These are phyloP conservation scores for Claviceps digitariae DNA, from an alignment of 2,329 filamentous ascomycete species.

Conservation along the genomic window DNA sequence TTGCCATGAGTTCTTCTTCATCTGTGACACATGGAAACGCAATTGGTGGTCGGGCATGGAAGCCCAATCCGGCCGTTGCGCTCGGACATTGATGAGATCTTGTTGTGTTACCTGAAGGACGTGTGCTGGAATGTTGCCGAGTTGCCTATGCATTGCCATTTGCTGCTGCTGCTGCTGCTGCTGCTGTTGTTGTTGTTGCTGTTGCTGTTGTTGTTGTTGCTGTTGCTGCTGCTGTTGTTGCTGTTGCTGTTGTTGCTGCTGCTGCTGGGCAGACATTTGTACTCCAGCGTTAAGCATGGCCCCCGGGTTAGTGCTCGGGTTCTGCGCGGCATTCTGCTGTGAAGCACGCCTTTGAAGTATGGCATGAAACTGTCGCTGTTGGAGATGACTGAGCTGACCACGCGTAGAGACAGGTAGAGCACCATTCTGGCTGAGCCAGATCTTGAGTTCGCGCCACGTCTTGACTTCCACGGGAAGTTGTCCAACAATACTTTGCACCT, in stretches of 20 bases:
- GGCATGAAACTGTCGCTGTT: constrained; percentile 27
- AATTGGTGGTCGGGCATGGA: constrained; percentile 22
- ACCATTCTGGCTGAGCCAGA: constrained; percentile 26
- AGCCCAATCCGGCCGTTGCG: constrained; percentile 12
- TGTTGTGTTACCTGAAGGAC: constrained; percentile 20
- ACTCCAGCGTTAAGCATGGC: constrained; percentile 12
- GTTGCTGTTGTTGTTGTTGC: not conserved
- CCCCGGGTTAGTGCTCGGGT: constrained; percentile 13
- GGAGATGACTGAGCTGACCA: constrained; percentile 20
- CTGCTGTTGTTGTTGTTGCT: not conserved
- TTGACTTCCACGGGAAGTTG: constrained; percentile 29
- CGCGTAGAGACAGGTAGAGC: constrained; percentile 18
- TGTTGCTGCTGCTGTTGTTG: not conserved
- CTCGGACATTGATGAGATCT: constrained; percentile 20
- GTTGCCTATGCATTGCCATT: constrained; percentile 12
- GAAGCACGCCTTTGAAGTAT: constrained; percentile 17
- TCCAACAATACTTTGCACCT: constrained; percentile 17
- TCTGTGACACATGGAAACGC: constrained; percentile 16
- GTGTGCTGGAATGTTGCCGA: constrained; percentile 16
- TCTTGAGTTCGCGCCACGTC: constrained; percentile 35
- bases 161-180: constrained; percentile 7
- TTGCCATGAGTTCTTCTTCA: constrained; percentile 20
- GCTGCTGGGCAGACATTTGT: constrained; percentile 15
- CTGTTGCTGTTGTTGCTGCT: not conserved
- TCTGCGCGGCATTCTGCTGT: constrained; percentile 17